Evolutionary conservation across 345 rosid genomes (phyloP).

Genomic region (Trapa bicornis): DNA sequence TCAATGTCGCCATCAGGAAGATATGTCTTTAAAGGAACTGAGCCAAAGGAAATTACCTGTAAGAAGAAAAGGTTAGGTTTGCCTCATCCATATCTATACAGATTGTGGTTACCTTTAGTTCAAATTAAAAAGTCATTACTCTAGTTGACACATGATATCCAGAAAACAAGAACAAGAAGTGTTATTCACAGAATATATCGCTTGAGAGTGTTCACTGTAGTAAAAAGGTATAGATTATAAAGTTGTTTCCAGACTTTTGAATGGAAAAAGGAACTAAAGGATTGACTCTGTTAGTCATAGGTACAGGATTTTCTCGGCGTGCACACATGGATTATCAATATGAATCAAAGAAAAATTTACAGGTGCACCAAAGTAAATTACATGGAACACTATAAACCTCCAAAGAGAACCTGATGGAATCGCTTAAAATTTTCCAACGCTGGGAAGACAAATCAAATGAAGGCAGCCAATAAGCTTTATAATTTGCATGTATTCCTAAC

Average conservation of each 20-base stretch:
- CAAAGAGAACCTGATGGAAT: neutral
- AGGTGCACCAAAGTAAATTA: no score
- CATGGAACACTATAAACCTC: neutral
- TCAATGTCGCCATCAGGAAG: slow-evolving; percentile 97
- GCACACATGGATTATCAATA: neutral
- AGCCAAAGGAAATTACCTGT: slow-evolving; percentile 86
- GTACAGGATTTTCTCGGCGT: neutral
- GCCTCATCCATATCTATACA: neutral
- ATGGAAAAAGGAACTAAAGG: no score
- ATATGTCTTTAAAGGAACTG: slow-evolving; percentile 87
- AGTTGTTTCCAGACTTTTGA: no score
- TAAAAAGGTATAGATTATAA: no score
- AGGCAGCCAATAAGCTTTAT: neutral
- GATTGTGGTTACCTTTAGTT: neutral
- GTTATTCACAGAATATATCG: no score
- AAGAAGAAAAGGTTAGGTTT: slow-evolving; percentile 1
- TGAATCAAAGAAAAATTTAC: neutral
- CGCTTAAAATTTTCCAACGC: neutral
- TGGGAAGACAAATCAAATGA: neutral
- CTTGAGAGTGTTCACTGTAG: no score
- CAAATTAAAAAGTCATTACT: neutral
- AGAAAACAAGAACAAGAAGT: no score
- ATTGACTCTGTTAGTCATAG: no score
- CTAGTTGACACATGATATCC: neutral
- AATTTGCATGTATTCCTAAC: neutral